Evolutionary conservation across 148 eudicot species (phyloP).

Genomic region (Chenopodium quinoa): DNA sequence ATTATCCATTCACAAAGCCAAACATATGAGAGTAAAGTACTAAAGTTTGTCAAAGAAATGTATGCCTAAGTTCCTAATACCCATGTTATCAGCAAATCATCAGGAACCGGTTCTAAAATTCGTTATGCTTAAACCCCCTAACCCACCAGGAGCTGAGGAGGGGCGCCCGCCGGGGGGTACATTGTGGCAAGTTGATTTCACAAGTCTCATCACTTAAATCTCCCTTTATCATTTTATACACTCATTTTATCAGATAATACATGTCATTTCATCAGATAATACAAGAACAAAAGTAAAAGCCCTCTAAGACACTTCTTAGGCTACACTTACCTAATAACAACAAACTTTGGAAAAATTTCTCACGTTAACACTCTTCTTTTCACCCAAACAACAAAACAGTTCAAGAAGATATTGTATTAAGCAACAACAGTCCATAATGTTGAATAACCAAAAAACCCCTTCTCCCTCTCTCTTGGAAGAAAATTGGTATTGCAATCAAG

Average conservation of each 20-base stretch:
- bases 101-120: not conserved
- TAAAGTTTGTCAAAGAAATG: not conserved
- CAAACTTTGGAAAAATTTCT: not conserved
- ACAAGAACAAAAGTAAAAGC: not conserved
- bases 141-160: too few relatives aligned
- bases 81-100: not conserved
- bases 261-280: not conserved
- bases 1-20: not conserved
- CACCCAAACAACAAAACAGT: not conserved
- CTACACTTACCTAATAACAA: not conserved
- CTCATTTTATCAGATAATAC: not conserved
- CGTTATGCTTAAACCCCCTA: not conserved
- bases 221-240: not conserved
- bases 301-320: not conserved
- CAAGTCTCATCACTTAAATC: not conserved
- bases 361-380: not conserved
- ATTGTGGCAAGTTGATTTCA: not conserved
- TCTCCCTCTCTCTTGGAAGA: not conserved
- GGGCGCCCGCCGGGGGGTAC: not conserved
- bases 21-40: not conserved
- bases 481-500: not conserved
- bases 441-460: not conserved
- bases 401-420: not conserved
- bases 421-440: too few relatives aligned
- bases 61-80: not conserved